Evolutionary conservation across 805 yeast species (phyloP).

Genomic region (Teunomyces funiuensis): DNA sequence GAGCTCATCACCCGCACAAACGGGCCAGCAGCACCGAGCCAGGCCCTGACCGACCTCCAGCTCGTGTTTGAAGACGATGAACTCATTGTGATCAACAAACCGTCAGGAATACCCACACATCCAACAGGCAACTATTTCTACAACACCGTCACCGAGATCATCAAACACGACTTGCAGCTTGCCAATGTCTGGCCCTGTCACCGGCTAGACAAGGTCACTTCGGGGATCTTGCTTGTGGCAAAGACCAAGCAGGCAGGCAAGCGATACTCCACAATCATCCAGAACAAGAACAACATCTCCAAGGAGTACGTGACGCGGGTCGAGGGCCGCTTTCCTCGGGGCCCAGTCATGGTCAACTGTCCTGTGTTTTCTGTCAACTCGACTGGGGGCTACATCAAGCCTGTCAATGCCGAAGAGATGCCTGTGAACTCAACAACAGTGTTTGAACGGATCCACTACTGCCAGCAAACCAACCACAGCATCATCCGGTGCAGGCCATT

Average conservation of each 20-base stretch:
- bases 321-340: slow-evolving; percentile 39
- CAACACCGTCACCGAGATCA: slow-evolving; percentile 45
- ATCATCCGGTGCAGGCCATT: slow-evolving; percentile 49
- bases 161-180: slow-evolving; percentile 29
- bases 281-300: slow-evolving; percentile 21
- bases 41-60: slow-evolving; percentile 12
- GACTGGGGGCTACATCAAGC: slow-evolving; percentile 32
- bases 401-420: slow-evolving; percentile 19
- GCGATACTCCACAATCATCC: slow-evolving; percentile 31
- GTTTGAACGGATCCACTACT: slow-evolving; percentile 32
- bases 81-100: slow-evolving; percentile 48
- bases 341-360: slow-evolving; percentile 28
- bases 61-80: slow-evolving; percentile 38
- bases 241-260: slow-evolving; percentile 33
- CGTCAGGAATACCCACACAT: slow-evolving; percentile 55
- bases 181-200: slow-evolving; percentile 44
- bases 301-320: slow-evolving; percentile 51
- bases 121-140: slow-evolving; percentile 46
- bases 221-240: slow-evolving; percentile 49
- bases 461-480: slow-evolving; percentile 31
- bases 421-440: slow-evolving; percentile 34
- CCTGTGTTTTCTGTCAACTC: slow-evolving; percentile 41
- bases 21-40: neutral
- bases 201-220: slow-evolving; percentile 51
- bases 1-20: neutral